phyloP scores from a whole-genome alignment of 352 stramenopile species.

The Globisporangium nodosum region DNA sequence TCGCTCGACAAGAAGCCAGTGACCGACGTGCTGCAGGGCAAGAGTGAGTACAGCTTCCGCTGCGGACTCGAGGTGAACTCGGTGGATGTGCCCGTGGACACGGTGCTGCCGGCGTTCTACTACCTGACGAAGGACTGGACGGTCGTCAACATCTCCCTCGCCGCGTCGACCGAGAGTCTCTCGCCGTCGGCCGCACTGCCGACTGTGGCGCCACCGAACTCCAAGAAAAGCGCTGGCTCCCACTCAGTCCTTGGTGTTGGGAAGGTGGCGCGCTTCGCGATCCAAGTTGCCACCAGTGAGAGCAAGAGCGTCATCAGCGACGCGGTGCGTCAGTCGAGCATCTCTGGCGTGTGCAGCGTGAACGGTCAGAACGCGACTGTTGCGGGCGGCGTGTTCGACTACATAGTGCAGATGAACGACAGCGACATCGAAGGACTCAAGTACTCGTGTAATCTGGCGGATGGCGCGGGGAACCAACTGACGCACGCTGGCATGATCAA shows the following conservation, averaged over 20 bases:
- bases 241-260: slow-evolving; percentile 9
- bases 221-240: slow-evolving; percentile 1
- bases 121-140: slow-evolving; percentile 14
- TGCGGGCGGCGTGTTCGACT: slow-evolving; percentile 21
- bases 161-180: neutral
- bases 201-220: slow-evolving; percentile 7
- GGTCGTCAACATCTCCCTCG: slow-evolving; percentile 17
- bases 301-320: neutral
- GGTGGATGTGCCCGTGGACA: slow-evolving; percentile 13
- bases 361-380: slow-evolving; percentile 30
- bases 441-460: slow-evolving; percentile 25
- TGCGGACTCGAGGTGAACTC: slow-evolving; percentile 12
- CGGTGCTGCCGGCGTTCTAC: slow-evolving; percentile 12
- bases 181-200: neutral
- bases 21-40: slow-evolving; percentile 1
- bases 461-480: slow-evolving; percentile 23
- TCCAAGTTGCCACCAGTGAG: slow-evolving; percentile 8
- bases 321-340: slow-evolving; percentile 6
- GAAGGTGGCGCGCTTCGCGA: slow-evolving; percentile 7
- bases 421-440: slow-evolving; percentile 30
- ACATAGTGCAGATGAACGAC: slow-evolving; percentile 38
- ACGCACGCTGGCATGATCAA: slow-evolving; percentile 22
- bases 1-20: slow-evolving; percentile 7
- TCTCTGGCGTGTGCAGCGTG: slow-evolving; percentile 26
- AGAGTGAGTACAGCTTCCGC: slow-evolving; percentile 13